Percentiles rank a stretch among this genome's conserved stretches.
Conservation (phyloP, 2,329 filamentous ascomycete genomes). For the Raffaelea ambrosiae region DNA sequence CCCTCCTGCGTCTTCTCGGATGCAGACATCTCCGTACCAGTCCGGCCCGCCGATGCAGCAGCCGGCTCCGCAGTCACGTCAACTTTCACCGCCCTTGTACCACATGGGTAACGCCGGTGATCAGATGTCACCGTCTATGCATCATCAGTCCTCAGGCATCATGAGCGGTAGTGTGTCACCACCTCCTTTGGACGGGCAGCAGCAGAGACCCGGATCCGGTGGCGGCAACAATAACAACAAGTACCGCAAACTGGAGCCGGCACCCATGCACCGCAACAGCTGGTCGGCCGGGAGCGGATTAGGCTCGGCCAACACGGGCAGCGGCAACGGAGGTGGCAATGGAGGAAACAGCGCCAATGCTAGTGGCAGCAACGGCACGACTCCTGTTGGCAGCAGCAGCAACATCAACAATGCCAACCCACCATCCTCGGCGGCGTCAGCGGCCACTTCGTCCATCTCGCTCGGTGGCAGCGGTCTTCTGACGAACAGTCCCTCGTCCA, state of each 20-base stretch:
- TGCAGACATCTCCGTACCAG: not conserved
- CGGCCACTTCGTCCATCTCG: not conserved
- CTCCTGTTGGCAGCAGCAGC: not conserved
- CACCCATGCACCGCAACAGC: slow-evolving; percentile 41
- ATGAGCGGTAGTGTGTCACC: not conserved
- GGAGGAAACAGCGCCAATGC: not conserved
- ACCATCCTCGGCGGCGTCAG: not conserved
- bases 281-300: too few species aligned
- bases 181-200: not conserved
- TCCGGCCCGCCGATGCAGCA: not conserved
- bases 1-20: not conserved
- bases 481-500: not conserved
- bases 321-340: not conserved
- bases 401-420: not conserved
- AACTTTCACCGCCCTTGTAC: not conserved
- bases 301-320: not conserved
- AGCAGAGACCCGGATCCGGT: not conserved
- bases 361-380: not conserved
- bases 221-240: slow-evolving; percentile 21
- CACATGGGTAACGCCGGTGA: too few species aligned
- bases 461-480: not conserved
- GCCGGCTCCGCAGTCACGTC: not conserved
- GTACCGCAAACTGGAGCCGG: slow-evolving; percentile 51
- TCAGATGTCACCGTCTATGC: not conserved
- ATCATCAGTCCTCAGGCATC: not conserved